Base-by-base conservation (phyloP, 768 basidiomycete genomes). In the Mycena alexandri region DNA sequence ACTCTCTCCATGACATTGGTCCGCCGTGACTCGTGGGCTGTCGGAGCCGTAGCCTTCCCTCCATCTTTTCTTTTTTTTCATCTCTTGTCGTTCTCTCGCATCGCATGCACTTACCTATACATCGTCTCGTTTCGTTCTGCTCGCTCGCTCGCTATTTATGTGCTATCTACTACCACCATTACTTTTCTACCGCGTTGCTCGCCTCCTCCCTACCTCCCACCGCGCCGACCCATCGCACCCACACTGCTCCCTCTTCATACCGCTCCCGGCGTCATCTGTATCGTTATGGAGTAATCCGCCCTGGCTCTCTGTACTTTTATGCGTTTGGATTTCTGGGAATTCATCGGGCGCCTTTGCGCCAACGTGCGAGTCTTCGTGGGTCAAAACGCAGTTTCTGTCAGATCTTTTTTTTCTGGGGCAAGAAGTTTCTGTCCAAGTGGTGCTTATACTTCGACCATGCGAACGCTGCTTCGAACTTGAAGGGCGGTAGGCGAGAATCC, bases 301-400 rank as follows among this genome's bases (percentile, higher is more conserved):
- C 4, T 47, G 46, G 48, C 24, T 50, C n/a, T n/a, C 16, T 50
- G 48, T 50, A 50, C 48, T 50, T 50, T 29, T 50, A 50, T 50
- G 24, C 24, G 14, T 29, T 34, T 19, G 34, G 34, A n/a, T 36
- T 36, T 36, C 34, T 36, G 34, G 34, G 34, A n/a, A 12, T 12
- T 5, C 34, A 36, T 12, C n/a, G n/a, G n/a, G n/a, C n/a, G n/a
- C n/a, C n/a, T n/a, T n/a, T n/a, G n/a, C n/a, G n/a, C n/a, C n/a
- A n/a, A n/a, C n/a, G n/a, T n/a, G n/a, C n/a, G n/a, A n/a, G n/a
- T n/a, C n/a, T n/a, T n/a, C n/a, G n/a, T n/a, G n/a, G n/a, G n/a
- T n/a, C n/a, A n/a, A n/a, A n/a, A n/a, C n/a, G n/a, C n/a, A n/a
- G n/a, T n/a, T n/a, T n/a, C n/a, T n/a, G n/a, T n/a, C n/a, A n/a